phyloP scores from a whole-genome alignment of 345 rosid species.

The Balakata baccata region DNA sequence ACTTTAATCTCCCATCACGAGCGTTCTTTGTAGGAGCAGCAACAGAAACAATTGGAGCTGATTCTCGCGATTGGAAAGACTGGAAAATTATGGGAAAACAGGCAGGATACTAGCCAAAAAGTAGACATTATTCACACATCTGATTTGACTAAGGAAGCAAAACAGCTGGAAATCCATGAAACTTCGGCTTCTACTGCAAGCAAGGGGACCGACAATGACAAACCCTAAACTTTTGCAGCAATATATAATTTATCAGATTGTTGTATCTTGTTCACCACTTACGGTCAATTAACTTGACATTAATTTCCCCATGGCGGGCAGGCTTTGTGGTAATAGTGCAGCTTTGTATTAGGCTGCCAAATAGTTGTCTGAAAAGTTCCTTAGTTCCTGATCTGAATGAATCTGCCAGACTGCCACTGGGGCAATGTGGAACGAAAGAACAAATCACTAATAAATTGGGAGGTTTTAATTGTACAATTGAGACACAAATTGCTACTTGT shows the following conservation, averaged over 20 bases:
- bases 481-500: neutral
- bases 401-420: conserved; percentile 6
- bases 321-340: neutral
- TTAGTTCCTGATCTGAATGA: conserved; percentile 8
- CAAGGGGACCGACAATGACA: conserved; percentile 27
- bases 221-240: conserved; percentile 24
- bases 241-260: conserved; percentile 4
- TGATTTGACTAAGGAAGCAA: conserved; percentile 24
- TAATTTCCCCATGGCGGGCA: neutral
- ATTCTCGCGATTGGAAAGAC: conserved; percentile 71
- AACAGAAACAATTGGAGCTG: conserved; percentile 79
- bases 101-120: conserved; percentile 13
- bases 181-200: conserved; percentile 25
- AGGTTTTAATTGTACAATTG: conserved; percentile 12
- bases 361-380: neutral
- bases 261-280: neutral
- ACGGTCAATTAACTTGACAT: conserved; percentile 9
- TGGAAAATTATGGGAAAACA: conserved; percentile 55
- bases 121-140: conserved; percentile 27
- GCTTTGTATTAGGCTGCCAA: neutral
- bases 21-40: conserved; percentile 67
- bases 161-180: conserved; percentile 34
- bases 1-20: conserved; percentile 18
- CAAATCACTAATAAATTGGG: conserved; percentile 2
- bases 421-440: conserved; percentile 11